phyloP scores from a whole-genome alignment of 805 yeast genomes.

The Ogataea nitratoaversa region DNA sequence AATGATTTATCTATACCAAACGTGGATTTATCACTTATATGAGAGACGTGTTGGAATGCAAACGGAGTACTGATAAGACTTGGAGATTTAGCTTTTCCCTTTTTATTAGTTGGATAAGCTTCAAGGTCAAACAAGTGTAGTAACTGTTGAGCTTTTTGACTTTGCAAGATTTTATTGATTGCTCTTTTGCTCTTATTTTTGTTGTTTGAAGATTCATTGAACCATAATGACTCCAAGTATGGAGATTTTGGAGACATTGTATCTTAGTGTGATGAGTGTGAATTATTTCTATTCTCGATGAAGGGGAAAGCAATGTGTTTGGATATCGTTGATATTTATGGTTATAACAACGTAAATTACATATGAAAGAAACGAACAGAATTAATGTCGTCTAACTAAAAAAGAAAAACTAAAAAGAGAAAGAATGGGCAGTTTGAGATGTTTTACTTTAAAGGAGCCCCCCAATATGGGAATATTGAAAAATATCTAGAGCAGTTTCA shows the following conservation, averaged over 20 bases:
- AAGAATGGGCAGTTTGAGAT: no score
- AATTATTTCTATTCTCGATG: no score
- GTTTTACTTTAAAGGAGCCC: no score
- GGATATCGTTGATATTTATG: no score
- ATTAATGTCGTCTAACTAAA: no score
- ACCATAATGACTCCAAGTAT: slow-evolving; percentile 22
- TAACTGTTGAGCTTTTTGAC: slow-evolving; percentile 11
- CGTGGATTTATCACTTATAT: slow-evolving; percentile 24
- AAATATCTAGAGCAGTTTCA: no score
- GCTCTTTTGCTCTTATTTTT: slow-evolving; percentile 5
- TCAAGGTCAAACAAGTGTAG: slow-evolving; percentile 19
- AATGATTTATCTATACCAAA: slow-evolving; percentile 31
- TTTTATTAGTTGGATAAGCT: neutral
- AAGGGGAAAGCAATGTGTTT: no score
- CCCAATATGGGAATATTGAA: no score
- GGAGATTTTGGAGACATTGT: slow-evolving; percentile 17
- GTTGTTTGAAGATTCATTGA: slow-evolving; percentile 15
- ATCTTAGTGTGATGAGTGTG: no score
- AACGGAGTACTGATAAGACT: slow-evolving; percentile 30
- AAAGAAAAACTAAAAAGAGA: no score
- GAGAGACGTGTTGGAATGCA: slow-evolving; percentile 31
- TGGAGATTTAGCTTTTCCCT: slow-evolving; percentile 8
- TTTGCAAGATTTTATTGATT: slow-evolving; percentile 8
- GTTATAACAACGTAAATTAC: no score
- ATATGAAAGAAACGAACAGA: no score